phyloP scores from a whole-genome alignment of 495 filamentous ascomycete genomes.

The Xylaria scruposa region DNA sequence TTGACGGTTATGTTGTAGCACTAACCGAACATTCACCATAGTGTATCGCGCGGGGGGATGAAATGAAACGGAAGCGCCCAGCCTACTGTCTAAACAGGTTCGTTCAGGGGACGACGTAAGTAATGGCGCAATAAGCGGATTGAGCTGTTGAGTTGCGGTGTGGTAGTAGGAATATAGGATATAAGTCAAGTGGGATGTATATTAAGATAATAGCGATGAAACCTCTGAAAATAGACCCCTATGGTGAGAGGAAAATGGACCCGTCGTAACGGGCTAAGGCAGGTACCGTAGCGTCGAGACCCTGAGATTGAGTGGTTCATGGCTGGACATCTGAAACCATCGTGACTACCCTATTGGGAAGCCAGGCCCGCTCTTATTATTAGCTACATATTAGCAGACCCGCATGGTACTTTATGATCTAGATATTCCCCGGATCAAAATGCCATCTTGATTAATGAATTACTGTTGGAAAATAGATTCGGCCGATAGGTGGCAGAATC shows the following conservation, averaged over 20 bases:
- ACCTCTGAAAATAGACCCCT: conserved; percentile 4
- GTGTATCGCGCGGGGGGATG: too few species aligned
- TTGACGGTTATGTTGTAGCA: background rate
- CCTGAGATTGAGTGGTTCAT: conserved; percentile 7
- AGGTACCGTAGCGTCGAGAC: background rate
- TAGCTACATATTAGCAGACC: background rate
- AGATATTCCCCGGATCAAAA: background rate
- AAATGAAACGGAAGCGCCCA: background rate
- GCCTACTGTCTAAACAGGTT: background rate
- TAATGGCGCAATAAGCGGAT: background rate
- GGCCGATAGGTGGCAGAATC: background rate
- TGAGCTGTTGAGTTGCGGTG: background rate
- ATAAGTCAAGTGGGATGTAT: background rate
- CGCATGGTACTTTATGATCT: conserved; percentile 4
- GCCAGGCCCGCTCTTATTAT: conserved; percentile 2
- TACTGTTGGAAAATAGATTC: conserved; percentile 1
- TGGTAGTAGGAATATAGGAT: background rate
- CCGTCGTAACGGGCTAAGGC: background rate
- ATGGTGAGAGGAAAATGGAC: background rate
- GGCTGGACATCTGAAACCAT: conserved; percentile 25
- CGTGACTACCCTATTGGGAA: background rate
- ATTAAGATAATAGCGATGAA: background rate
- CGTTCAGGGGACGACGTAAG: background rate
- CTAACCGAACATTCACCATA: background rate
- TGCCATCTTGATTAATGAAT: background rate